Base-by-base conservation (phyloP, 208 protist genomes). In the Trichomonas tenax region DNA sequence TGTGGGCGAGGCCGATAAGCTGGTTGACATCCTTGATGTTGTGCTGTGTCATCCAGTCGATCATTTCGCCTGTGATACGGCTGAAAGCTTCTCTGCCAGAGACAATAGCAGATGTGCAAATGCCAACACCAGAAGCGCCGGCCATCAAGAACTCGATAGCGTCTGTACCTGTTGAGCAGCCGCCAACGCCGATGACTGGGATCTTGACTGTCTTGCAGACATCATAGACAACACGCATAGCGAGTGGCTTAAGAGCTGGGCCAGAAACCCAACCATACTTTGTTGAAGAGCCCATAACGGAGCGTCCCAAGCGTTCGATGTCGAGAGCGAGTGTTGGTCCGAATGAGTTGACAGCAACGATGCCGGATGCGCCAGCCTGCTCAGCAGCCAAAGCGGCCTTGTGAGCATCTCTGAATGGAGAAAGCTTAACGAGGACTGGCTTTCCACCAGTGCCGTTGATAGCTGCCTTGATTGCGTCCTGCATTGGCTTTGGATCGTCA, bases 401-500 rank as follows among this genome's bases (percentile, higher is more conserved):
- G 14, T n/a, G 82, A 89, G 82, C 82, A 89, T 89, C 82, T 34
- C 82, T 31, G 82, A 89, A 89, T 89, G 82, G 82, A 46, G 82
- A 89, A 44, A 89, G 82, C 40, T 89, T 89, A 0, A 89, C 40
- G 36, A 89, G 23, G 34, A 89, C 23, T 48, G 82, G 82, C 82
- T 89, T 89, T 3, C 82, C 82, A 89, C 82, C 82, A 48, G 40
- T 44, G 23, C 82, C 82, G 21, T 89, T 46, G 40, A 89, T 89
- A 10, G 82, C 82, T 48, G 82, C 82, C 31, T 46, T 89, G 40
- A 89, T 46, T 8, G 82, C 82, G 31, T 89, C 82, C 36, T 89
- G 82, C 82, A 89, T 89, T 89, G 82, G 82, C 40, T 89, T 89
- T 89, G 82, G 82, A 89, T 89, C 82, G 31, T 89, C 82, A n/a